Conservation (phyloP, 148 eudicot genomes). For the Silene latifolia region DNA sequence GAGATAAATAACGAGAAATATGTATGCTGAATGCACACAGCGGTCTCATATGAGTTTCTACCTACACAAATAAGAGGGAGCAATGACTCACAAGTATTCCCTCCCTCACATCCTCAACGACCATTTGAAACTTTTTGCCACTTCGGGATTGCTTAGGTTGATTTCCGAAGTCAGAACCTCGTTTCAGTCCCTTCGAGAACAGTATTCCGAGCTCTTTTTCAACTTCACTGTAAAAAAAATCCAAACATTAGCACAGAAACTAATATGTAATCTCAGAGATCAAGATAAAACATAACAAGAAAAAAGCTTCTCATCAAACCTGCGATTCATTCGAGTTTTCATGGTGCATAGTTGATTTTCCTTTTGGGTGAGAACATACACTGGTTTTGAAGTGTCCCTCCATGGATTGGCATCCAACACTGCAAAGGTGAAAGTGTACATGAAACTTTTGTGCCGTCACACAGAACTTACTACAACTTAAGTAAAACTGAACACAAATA, state of each 20-base stretch:
- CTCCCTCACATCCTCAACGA: slow-evolving; percentile 91
- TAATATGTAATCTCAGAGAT: not conserved
- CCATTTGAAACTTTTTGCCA: slow-evolving; percentile 69
- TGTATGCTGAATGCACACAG: not conserved
- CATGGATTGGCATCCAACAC: slow-evolving; percentile 93
- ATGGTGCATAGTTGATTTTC: slow-evolving; percentile 92
- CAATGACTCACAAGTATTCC: slow-evolving; percentile 80
- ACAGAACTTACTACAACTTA: no score
- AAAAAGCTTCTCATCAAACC: slow-evolving; percentile 35
- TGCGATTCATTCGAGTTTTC: slow-evolving; percentile 86
- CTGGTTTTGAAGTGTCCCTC: slow-evolving; percentile 82
- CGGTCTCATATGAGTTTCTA: not conserved
- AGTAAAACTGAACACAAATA: not conserved
- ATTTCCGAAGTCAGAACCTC: slow-evolving; percentile 46
- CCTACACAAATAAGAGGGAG: not conserved
- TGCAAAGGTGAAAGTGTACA: slow-evolving; percentile 25
- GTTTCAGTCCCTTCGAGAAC: slow-evolving; percentile 65
- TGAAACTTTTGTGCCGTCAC: not conserved
- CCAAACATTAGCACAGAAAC: slow-evolving; percentile 18
- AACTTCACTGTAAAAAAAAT: slow-evolving; percentile 67
- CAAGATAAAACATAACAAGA: not conserved
- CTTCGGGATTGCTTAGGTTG: slow-evolving; percentile 56
- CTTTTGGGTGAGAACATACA: slow-evolving; percentile 84
- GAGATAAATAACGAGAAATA: not conserved
- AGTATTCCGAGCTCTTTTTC: slow-evolving; percentile 83